A percentile compares a stretch with the other conserved stretches of the same genome.
phyloP scores from a whole-genome alignment of 495 filamentous ascomycete species.

The Hypomontagnella submonticulosa region DNA sequence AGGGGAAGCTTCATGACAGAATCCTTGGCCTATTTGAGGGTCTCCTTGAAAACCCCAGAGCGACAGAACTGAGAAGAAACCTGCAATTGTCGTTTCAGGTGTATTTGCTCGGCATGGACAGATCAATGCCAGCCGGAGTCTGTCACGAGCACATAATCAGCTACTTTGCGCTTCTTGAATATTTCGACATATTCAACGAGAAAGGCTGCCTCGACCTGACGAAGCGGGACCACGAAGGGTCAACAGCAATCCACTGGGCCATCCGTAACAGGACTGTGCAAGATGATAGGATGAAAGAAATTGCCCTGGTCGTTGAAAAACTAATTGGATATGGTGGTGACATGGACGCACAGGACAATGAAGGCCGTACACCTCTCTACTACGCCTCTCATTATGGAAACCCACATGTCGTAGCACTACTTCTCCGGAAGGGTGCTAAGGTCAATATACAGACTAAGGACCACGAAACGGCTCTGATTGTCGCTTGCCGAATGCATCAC shows the following conservation, averaged over 20 bases:
- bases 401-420: conserved; percentile 4
- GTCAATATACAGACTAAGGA: conserved; percentile 4
- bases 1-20: background rate
- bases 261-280: conserved; percentile 6
- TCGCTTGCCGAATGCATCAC: conserved; percentile 13
- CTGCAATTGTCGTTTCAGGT: conserved; percentile 10
- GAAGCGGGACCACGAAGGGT: conserved; percentile 12
- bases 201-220: conserved; percentile 3
- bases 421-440: conserved; percentile 10
- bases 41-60: background rate
- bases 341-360: conserved; percentile 16
- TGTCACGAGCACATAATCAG: conserved; percentile 18
- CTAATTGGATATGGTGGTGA: conserved; percentile 5
- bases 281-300: background rate
- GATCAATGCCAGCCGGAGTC: conserved; percentile 4
- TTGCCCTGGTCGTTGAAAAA: background rate
- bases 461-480: conserved; percentile 18
- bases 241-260: conserved; percentile 19
- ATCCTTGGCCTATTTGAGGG: background rate
- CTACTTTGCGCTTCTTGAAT: conserved; percentile 13
- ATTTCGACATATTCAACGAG: conserved; percentile 3
- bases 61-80: background rate
- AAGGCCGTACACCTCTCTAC: conserved; percentile 17
- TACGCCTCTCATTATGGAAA: conserved; percentile 20
- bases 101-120: background rate